phyloP scores from a whole-genome alignment of 768 basidiomycete genomes.

The Mycena metata region DNA sequence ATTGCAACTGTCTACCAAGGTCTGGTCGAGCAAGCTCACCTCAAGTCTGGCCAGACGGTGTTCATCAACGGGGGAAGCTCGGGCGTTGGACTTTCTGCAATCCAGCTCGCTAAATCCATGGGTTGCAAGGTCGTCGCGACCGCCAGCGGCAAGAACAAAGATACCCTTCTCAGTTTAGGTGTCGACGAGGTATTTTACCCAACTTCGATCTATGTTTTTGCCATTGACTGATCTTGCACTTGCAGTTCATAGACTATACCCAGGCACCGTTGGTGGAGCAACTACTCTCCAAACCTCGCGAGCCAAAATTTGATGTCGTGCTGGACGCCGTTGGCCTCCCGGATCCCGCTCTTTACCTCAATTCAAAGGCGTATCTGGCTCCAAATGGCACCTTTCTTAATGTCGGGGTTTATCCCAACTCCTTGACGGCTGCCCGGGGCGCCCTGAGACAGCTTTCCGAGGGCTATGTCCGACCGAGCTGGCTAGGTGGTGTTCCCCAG shows the following conservation, averaged over 20 bases:
- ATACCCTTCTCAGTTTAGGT: constrained; percentile 68
- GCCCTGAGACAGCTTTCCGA: constrained; percentile 50
- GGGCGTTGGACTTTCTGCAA: constrained; percentile 74
- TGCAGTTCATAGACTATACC: constrained; percentile 73
- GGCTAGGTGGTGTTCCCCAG: constrained; percentile 66
- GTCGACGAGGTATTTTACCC: constrained; percentile 67
- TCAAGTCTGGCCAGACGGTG: constrained; percentile 69
- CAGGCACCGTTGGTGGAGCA: constrained; percentile 61
- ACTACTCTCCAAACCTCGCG: constrained; percentile 53
- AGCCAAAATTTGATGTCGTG: constrained; percentile 67
- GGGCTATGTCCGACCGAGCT: constrained; percentile 53
- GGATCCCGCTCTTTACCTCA: constrained; percentile 63
- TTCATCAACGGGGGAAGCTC: constrained; percentile 82
- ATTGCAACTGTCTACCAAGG: constrained; percentile 70
- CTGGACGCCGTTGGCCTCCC: constrained; percentile 68
- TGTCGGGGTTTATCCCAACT: constrained; percentile 60
- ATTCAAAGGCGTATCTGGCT: constrained; percentile 64
- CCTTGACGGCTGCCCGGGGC: constrained; percentile 49
- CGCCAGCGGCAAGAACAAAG: constrained; percentile 71
- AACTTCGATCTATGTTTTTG: background rate
- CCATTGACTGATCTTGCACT: constrained; percentile 24
- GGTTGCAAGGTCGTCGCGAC: constrained; percentile 71
- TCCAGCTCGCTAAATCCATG: constrained; percentile 77
- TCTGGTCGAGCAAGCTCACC: constrained; percentile 55
- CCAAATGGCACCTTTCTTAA: constrained; percentile 67